Conservation (phyloP, 2,329 filamentous ascomycete genomes). For the Aspergillus flavus region DNA sequence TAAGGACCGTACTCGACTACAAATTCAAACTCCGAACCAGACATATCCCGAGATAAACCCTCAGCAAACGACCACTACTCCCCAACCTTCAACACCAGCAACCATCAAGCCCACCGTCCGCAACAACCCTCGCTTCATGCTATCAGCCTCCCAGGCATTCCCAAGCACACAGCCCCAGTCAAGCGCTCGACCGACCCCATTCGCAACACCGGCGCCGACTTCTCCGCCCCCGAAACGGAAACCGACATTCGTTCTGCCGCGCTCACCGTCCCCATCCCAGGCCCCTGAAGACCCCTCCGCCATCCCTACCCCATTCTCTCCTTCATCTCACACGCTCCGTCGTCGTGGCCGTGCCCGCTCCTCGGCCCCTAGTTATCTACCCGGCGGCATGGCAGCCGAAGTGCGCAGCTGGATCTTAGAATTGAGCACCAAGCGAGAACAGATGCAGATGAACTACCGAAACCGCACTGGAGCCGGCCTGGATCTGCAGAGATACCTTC, state of each 20-base stretch:
- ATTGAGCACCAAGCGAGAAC: slow-evolving; percentile 35
- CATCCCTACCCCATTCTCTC: slow-evolving; percentile 39
- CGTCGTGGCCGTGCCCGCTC: slow-evolving; percentile 33
- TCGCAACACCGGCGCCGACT: slow-evolving; percentile 17
- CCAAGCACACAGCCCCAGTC: slow-evolving; percentile 20
- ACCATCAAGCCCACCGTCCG: slow-evolving; percentile 28
- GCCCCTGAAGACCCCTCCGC: slow-evolving; percentile 18
- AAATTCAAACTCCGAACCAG: slow-evolving; percentile 11
- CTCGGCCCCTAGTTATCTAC: slow-evolving; percentile 30
- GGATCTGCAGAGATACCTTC: slow-evolving; percentile 19
- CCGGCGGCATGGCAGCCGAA: slow-evolving; percentile 44
- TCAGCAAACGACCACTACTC: slow-evolving; percentile 10
- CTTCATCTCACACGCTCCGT: slow-evolving; percentile 33
- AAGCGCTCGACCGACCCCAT: slow-evolving; percentile 4
- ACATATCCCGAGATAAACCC: slow-evolving; percentile 7
- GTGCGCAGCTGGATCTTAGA: slow-evolving; percentile 47
- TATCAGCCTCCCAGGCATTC: slow-evolving; percentile 28
- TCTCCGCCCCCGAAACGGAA: slow-evolving; percentile 29
- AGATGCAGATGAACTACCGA: slow-evolving; percentile 5
- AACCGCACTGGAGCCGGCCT: neutral
- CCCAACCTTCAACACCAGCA: slow-evolving; percentile 17
- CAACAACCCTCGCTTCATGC: slow-evolving; percentile 31
- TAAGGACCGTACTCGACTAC: neutral
- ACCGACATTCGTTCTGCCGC: slow-evolving; percentile 42
- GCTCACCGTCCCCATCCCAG: slow-evolving; percentile 35